phyloP scores from a whole-genome alignment of 208 protist genomes.

The Porcisia hertigi region DNA sequence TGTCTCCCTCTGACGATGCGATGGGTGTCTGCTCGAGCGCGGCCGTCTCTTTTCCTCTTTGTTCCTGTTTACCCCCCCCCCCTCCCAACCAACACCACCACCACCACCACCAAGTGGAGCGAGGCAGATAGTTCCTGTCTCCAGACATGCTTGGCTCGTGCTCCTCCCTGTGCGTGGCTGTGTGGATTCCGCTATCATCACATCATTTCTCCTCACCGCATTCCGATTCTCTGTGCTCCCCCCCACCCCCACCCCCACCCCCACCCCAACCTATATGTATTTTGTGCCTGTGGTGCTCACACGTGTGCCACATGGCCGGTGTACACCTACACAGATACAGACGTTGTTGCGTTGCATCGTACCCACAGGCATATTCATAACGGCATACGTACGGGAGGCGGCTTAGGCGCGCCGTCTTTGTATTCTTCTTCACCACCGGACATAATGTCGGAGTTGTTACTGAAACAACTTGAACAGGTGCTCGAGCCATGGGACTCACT shows the following conservation, averaged over 20 bases:
- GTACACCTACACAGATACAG: neutral
- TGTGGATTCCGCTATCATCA: neutral
- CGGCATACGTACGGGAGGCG: neutral
- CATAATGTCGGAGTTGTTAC: constrained; percentile 34
- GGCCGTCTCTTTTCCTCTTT: neutral
- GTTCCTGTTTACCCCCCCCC: neutral
- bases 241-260: neutral
- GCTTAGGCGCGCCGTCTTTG: neutral
- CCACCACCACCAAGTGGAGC: too few species aligned
- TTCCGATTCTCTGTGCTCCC: neutral
- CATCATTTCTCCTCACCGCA: neutral
- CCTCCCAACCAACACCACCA: too few species aligned
- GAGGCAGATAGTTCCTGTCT: too few species aligned
- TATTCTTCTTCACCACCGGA: neutral
- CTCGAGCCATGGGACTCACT: constrained; percentile 54
- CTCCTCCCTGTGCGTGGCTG: neutral
- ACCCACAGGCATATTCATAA: neutral
- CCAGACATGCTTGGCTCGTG: too few species aligned
- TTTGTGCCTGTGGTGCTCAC: constrained; percentile 18
- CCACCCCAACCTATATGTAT: neutral
- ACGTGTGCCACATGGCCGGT: neutral
- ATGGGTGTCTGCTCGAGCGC: neutral
- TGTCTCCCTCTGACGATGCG: neutral
- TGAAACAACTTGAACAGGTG: constrained; percentile 59
- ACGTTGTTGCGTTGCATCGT: neutral